Conservation (phyloP, 2,329 filamentous ascomycete species). For the Drechslerella dactyloides region DNA sequence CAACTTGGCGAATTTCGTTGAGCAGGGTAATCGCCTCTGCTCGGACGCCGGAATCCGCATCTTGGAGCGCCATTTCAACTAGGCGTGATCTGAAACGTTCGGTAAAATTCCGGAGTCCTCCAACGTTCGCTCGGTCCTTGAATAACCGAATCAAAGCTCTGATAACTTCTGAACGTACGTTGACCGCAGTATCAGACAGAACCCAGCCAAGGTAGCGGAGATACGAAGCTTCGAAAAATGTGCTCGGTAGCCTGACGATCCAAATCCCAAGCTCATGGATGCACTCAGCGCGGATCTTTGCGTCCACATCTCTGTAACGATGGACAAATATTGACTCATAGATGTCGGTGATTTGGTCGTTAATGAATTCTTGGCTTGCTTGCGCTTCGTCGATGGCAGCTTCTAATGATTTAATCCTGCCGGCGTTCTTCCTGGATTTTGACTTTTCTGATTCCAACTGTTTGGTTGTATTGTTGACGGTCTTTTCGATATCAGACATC, state of each 20-base stretch:
- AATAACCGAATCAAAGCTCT: conserved; percentile 82
- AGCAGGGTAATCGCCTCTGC: conserved; percentile 81
- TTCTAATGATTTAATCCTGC: conserved; percentile 75
- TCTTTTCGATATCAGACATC: conserved; percentile 72
- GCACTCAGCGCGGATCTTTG: conserved; percentile 85
- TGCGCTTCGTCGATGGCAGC: conserved; percentile 73
- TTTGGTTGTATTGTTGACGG: conserved; percentile 76
- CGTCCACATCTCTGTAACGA: conserved; percentile 91
- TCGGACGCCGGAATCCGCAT: conserved; percentile 80
- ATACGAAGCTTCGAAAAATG: conserved; percentile 89
- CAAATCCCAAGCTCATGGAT: conserved; percentile 84
- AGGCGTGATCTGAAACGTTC: conserved; percentile 86
- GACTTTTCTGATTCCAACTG: conserved; percentile 79
- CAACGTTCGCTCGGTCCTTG: conserved; percentile 77
- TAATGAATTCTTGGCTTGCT: conserved; percentile 71
- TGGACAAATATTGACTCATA: conserved; percentile 97
- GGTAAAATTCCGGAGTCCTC: conserved; percentile 82
- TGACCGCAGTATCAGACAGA: conserved; percentile 77
- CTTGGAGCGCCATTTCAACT: conserved; percentile 88
- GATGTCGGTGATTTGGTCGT: conserved; percentile 77
- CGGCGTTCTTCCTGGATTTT: conserved; percentile 77
- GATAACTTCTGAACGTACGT: conserved; percentile 82
- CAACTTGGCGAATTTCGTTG: conserved; percentile 79
- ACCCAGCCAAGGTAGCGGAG: conserved; percentile 95
- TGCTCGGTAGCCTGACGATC: conserved; percentile 82